Conservation (phyloP, 2,329 filamentous ascomycete species). For the Clonostachys rosea region DNA sequence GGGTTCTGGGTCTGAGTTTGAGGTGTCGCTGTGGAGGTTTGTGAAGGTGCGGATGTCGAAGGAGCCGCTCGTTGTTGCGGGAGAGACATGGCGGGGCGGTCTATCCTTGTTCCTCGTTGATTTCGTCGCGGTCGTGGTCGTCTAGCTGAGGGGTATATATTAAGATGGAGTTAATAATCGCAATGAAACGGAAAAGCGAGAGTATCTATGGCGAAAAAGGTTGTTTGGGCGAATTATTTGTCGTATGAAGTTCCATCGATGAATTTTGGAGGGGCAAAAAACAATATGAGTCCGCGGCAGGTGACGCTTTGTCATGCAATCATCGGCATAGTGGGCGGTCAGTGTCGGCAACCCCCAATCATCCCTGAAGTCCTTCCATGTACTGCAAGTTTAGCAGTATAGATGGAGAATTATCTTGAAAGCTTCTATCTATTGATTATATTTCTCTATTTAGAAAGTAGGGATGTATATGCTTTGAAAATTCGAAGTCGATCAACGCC, state of each 20-base stretch:
- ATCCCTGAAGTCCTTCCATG: no score
- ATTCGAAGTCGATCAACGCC: background rate
- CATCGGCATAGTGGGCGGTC: background rate
- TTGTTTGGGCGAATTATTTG: no score
- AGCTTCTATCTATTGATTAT: background rate
- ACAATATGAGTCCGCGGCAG: no score
- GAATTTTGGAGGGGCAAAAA: no score
- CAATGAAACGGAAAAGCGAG: no score
- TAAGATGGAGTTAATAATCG: no score
- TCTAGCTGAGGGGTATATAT: no score
- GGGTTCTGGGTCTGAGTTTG: constrained; percentile 20
- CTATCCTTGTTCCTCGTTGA: background rate
- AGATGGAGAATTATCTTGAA: background rate
- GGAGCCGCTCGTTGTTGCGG: constrained; percentile 11
- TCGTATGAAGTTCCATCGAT: no score
- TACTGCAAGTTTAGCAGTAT: no score
- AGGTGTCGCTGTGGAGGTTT: constrained; percentile 23
- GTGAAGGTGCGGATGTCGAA: constrained; percentile 19
- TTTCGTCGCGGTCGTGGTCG: no score
- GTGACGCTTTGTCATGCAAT: no score
- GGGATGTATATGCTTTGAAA: background rate
- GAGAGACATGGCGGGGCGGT: constrained; percentile 18
- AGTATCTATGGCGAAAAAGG: no score
- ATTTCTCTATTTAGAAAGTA: background rate
- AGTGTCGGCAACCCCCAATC: background rate